phyloP scores from a whole-genome alignment of 2,329 filamentous ascomycete species.

The Colletotrichum cordylinicola region DNA sequence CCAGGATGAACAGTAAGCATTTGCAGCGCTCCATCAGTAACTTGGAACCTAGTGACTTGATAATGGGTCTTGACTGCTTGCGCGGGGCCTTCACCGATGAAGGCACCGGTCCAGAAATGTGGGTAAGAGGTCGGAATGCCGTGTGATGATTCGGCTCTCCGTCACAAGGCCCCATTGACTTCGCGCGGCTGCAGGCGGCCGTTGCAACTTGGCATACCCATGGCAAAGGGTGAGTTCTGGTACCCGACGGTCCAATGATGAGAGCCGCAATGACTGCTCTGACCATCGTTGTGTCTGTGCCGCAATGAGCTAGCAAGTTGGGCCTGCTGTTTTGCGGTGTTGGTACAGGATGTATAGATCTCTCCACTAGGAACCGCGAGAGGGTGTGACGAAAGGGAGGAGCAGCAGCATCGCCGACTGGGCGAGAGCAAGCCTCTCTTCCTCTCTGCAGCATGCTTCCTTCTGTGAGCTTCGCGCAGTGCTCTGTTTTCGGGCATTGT shows the following conservation, averaged over 20 bases:
- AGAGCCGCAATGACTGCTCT: constrained; percentile 5
- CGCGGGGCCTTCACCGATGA: constrained; percentile 10
- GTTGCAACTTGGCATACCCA: constrained; percentile 20
- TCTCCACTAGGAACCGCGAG: constrained; percentile 7
- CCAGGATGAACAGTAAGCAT: not conserved
- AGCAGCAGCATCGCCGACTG: not conserved
- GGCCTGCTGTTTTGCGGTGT: not conserved
- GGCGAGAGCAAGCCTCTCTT: not conserved
- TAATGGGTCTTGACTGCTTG: not conserved
- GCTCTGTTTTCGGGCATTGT: not conserved
- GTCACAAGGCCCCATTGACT: constrained; percentile 5
- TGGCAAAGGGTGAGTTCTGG: constrained; percentile 1
- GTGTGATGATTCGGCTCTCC: not conserved
- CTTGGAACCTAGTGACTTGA: not conserved
- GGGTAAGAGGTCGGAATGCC: not conserved
- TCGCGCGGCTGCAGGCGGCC: constrained; percentile 19
- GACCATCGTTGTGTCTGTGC: not conserved
- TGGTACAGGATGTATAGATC: constrained; percentile 4
- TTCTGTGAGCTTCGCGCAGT: not conserved
- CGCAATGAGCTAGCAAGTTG: not conserved
- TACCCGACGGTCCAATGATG: constrained; percentile 5
- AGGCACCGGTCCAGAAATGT: not conserved
- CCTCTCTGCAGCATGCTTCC: not conserved
- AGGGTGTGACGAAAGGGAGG: constrained; percentile 15
- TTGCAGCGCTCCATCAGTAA: not conserved